Evolutionary conservation across 345 rosid genomes (phyloP).

Genomic region (Salix suchowensis): DNA sequence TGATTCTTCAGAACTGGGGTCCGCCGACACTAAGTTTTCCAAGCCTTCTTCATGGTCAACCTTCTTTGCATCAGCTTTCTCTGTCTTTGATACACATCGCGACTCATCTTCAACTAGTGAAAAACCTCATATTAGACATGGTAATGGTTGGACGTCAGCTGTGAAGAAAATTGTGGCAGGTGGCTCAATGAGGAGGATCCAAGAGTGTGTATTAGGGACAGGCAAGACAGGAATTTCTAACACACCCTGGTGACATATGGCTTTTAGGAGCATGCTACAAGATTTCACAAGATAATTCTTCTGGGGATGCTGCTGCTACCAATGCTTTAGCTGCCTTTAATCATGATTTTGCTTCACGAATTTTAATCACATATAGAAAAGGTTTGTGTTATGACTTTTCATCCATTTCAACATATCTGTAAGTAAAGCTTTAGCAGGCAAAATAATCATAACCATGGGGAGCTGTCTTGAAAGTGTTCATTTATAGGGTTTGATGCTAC

Average conservation of each 20-base stretch:
- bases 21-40: constrained; percentile 35
- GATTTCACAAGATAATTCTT: constrained; percentile 46
- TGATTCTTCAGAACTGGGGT: constrained; percentile 48
- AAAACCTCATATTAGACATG: constrained; percentile 19
- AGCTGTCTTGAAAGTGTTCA: constrained; percentile 3
- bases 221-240: constrained; percentile 58
- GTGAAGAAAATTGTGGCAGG: constrained; percentile 73
- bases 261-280: constrained; percentile 72
- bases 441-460: background rate
- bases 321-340: constrained; percentile 52
- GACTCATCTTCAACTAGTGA: constrained; percentile 40
- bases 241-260: constrained; percentile 70
- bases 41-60: constrained; percentile 53
- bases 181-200: constrained; percentile 64
- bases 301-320: constrained; percentile 31
- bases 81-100: constrained; percentile 48
- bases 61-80: constrained; percentile 61
- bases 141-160: constrained; percentile 66
- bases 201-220: constrained; percentile 74
- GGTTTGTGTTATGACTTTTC: constrained; percentile 39
- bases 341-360: constrained; percentile 71
- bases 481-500: constrained; percentile 62
- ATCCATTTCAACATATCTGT: background rate
- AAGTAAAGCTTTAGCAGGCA: background rate
- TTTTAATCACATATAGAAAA: constrained; percentile 79